Evolutionary conservation across 1,139 yeast species (phyloP).

Genomic region (Blastobotrys elegans): DNA sequence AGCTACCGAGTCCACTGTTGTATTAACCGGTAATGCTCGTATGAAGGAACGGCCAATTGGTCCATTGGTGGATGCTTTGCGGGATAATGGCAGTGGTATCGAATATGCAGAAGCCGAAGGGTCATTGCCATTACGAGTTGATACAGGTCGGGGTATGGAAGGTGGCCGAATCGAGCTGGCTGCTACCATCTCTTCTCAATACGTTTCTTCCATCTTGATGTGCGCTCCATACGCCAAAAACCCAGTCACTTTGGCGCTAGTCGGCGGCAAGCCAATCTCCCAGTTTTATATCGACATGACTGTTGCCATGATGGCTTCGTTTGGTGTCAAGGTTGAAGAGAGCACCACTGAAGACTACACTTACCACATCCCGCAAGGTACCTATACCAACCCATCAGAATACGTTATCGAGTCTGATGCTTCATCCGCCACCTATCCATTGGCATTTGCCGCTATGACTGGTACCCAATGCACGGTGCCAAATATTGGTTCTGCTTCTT

Average conservation of each 20-base stretch:
- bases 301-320: conserved; percentile 85
- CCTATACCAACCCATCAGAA: conserved; percentile 72
- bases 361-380: conserved; percentile 83
- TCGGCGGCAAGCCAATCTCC: conserved; percentile 96
- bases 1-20: conserved; percentile 43
- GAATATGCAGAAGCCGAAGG: conserved; percentile 70
- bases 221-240: conserved; percentile 93
- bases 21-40: conserved; percentile 88
- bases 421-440: conserved; percentile 96
- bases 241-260: conserved; percentile 81
- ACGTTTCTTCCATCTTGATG: conserved; percentile 93
- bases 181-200: conserved; percentile 95
- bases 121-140: conserved; percentile 76
- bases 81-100: conserved; percentile 70
- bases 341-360: conserved; percentile 73
- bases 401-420: conserved; percentile 96
- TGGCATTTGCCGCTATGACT: conserved; percentile 97
- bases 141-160: conserved; percentile 63
- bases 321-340: conserved; percentile 75
- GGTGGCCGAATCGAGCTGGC: conserved; percentile 94
- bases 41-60: conserved; percentile 99
- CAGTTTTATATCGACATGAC: conserved; percentile 97
- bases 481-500: conserved; percentile 83
- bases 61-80: conserved; percentile 87
- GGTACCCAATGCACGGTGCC: conserved; percentile 92